Evolutionary conservation across 345 rosid species (phyloP).

Genomic region (Citrus cavaleriei): DNA sequence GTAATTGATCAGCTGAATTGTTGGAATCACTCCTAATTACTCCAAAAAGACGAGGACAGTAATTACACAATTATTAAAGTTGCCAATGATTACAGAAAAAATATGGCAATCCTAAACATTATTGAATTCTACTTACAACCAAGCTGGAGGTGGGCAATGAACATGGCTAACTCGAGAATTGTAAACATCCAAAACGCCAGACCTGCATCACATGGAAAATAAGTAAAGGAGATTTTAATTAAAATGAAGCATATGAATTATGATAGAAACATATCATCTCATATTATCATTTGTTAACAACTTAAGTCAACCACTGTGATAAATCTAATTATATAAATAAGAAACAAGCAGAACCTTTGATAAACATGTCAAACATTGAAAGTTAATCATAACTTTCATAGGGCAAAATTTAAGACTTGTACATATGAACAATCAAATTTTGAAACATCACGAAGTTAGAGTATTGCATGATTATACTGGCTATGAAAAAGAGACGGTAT

Average conservation of each 20-base stretch:
- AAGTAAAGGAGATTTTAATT: not conserved
- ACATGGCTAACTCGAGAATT: conserved; percentile 69
- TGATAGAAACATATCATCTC: not conserved
- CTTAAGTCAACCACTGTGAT: not conserved
- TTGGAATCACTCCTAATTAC: conserved; percentile 48
- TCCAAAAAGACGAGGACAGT: conserved; percentile 20
- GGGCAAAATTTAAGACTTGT: no score
- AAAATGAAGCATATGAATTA: not conserved
- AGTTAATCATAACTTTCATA: no score
- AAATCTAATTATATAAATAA: not conserved
- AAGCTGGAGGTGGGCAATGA: conserved; percentile 97
- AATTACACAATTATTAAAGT: not conserved
- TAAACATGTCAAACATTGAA: not conserved
- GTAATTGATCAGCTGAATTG: conserved; percentile 32
- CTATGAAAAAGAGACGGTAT: not conserved
- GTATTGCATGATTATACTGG: no score
- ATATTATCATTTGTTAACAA: not conserved
- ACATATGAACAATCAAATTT: no score
- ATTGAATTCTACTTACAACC: conserved; percentile 72
- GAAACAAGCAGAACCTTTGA: not conserved
- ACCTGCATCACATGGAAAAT: conserved; percentile 47
- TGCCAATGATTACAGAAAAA: not conserved
- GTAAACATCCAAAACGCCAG: conserved; percentile 76
- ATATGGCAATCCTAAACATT: not conserved
- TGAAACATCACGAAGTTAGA: no score